Percentiles rank a stretch among this genome's conserved stretches.
These are phyloP conservation scores for Pseudozyma tsukubaensis DNA, from an alignment of 1,284 basidiomycete species.

Conservation along the genomic window DNA sequence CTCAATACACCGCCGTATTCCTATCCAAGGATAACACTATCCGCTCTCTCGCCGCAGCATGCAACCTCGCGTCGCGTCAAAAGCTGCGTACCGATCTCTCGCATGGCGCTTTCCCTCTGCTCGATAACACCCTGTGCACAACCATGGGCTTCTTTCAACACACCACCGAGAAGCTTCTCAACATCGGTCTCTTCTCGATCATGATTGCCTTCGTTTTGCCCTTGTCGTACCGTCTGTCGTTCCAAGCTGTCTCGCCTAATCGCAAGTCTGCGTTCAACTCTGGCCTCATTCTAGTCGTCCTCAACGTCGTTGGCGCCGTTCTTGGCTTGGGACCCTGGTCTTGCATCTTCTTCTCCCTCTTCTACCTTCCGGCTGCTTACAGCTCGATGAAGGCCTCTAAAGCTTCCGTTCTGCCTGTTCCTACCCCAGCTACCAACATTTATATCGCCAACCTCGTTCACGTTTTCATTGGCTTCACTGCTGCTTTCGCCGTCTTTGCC, in stretches of 20 bases:
- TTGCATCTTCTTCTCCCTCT: slow-evolving; percentile 24
- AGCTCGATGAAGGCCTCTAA: slow-evolving; percentile 34
- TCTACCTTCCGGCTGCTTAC: slow-evolving; percentile 38
- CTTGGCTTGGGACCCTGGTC: slow-evolving; percentile 40
- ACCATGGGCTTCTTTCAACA: slow-evolving; percentile 42
- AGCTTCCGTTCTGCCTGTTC: slow-evolving; percentile 38
- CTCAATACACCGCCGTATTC: slow-evolving; percentile 24
- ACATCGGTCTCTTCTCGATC: slow-evolving; percentile 39
- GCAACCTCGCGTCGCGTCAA: slow-evolving; percentile 36
- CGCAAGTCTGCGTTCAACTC: slow-evolving; percentile 39
- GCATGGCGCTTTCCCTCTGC: slow-evolving; percentile 20
- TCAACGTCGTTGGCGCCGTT: slow-evolving; percentile 39
- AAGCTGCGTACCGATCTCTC: slow-evolving; percentile 43
- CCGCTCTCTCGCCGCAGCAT: slow-evolving; percentile 15
- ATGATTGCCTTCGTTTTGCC: slow-evolving; percentile 33
- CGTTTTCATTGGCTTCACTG: slow-evolving; percentile 12
- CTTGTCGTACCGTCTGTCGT: slow-evolving; percentile 39
- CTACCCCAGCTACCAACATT: slow-evolving; percentile 43
- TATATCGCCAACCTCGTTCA: slow-evolving; percentile 43
- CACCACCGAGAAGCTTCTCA: slow-evolving; percentile 33
- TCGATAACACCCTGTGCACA: slow-evolving; percentile 49
- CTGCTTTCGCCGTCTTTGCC: slow-evolving; percentile 23
- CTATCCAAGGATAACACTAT: slow-evolving; percentile 24
- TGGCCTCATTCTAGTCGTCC: slow-evolving; percentile 31
- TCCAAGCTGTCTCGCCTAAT: slow-evolving; percentile 51